phyloP scores from a whole-genome alignment of 805 yeast genomes.

The Saccharomyces mikatae region DNA sequence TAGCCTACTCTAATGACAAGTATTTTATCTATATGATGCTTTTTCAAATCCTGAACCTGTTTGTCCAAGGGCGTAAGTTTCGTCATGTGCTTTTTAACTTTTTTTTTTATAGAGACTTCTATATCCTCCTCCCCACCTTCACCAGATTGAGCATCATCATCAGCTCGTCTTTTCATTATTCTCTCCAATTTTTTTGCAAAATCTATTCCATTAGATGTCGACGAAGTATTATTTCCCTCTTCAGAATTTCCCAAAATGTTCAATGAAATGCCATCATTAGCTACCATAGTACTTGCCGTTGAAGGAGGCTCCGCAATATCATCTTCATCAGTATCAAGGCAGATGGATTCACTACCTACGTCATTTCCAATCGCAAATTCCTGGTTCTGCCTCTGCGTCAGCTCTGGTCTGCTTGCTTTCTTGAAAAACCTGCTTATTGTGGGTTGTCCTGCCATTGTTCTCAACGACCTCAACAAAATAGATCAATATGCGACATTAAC shows the following conservation, averaged over 20 bases:
- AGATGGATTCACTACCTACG: neutral
- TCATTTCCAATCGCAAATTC: neutral
- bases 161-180: conserved; percentile 5
- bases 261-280: too few species aligned
- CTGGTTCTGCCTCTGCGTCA: conserved; percentile 1
- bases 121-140: neutral
- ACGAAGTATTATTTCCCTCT: neutral
- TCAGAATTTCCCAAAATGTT: neutral
- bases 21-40: conserved; percentile 53
- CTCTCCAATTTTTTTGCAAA: conserved; percentile 6
- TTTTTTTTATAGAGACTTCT: neutral
- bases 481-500: neutral
- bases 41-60: conserved; percentile 64
- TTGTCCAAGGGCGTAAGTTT: conserved; percentile 68
- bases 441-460: conserved; percentile 21
- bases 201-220: neutral
- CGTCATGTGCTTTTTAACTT: neutral
- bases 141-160: conserved; percentile 4
- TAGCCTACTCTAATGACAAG: conserved; percentile 86
- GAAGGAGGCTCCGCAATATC: neutral
- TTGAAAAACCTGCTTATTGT: conserved; percentile 28
- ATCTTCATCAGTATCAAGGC: conserved; percentile 1
- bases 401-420: conserved; percentile 3
- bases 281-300: neutral
- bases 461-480: neutral